A percentile compares a stretch with the other conserved stretches of the same genome.
These are phyloP conservation scores for Gnetum montanum DNA, from an alignment of 75 land plant species.

Conservation along the genomic window DNA sequence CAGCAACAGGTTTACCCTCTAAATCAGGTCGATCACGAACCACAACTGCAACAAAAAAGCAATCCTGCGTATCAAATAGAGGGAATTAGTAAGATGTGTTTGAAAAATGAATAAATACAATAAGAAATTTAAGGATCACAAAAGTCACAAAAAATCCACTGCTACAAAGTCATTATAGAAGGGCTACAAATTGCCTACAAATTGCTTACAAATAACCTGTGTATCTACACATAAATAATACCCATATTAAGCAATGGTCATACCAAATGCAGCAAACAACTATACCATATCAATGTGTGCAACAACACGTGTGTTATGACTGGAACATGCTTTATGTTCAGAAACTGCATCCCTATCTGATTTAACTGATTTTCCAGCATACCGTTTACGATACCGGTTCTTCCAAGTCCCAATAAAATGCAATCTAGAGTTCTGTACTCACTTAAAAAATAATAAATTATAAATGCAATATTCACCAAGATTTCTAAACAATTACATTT, in stretches of 20 bases:
- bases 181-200: no score
- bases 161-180: no score
- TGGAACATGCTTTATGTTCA: no score
- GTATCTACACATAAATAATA: no score
- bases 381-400: conserved; percentile 72
- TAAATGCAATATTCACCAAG: no score
- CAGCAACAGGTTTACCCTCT: conserved; percentile 81
- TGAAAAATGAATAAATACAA: background rate
- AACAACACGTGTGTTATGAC: conserved; percentile 14
- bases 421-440: conserved; percentile 69
- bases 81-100: no score
- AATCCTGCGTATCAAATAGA: conserved; percentile 52
- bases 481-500: no score
- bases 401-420: conserved; percentile 99
- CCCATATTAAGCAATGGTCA: background rate
- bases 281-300: conserved; percentile 94
- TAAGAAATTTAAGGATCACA: no score
- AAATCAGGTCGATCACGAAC: conserved; percentile 64
- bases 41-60: conserved; percentile 93
- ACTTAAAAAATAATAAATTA: conserved; percentile 11
- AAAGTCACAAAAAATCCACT: no score
- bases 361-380: conserved; percentile 16
- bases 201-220: no score
- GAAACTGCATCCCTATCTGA: no score
- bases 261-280: background rate